phyloP scores from a whole-genome alignment of 169 alveolate genomes.

The Plasmodium chabaudi region DNA sequence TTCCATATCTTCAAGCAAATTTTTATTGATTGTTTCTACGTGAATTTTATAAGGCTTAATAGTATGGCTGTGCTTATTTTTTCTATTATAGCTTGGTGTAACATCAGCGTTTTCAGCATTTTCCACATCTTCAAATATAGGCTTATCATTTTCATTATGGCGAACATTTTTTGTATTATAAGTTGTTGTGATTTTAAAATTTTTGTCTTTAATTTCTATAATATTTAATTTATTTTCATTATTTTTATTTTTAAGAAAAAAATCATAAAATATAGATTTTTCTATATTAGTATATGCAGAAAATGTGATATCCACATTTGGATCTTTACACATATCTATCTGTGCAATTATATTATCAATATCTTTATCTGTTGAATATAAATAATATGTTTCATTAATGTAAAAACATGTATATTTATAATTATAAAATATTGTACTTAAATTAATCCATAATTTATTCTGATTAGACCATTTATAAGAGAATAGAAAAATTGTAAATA shows the following conservation, averaged over 20 bases:
- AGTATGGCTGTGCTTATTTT: conserved; percentile 40
- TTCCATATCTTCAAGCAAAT: background rate
- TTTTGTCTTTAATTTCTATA: conserved; percentile 32
- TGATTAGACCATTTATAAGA: conserved; percentile 50
- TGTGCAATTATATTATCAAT: conserved; percentile 50
- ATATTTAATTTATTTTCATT: conserved; percentile 36
- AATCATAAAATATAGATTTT: conserved; percentile 65
- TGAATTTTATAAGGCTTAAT: conserved; percentile 69
- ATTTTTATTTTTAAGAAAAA: conserved; percentile 6
- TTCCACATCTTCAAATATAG: too few species aligned
- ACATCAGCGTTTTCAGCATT: background rate
- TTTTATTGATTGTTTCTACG: conserved; percentile 8
- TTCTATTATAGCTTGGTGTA: conserved; percentile 9
- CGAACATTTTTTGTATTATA: background rate
- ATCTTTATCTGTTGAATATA: conserved; percentile 31
- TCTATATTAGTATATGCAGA: conserved; percentile 46
- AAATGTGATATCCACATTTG: conserved; percentile 35
- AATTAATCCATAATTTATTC: conserved; percentile 35
- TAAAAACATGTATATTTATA: conserved; percentile 44
- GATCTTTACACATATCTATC: conserved; percentile 28
- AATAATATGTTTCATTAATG: conserved; percentile 33
- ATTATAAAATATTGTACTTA: conserved; percentile 54
- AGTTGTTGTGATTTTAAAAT: conserved; percentile 15
- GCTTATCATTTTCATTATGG: background rate
- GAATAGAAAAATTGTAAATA: conserved; percentile 22